Evolutionary conservation across 257 asterid species (phyloP).

Genomic region (Jasminum sambac): DNA sequence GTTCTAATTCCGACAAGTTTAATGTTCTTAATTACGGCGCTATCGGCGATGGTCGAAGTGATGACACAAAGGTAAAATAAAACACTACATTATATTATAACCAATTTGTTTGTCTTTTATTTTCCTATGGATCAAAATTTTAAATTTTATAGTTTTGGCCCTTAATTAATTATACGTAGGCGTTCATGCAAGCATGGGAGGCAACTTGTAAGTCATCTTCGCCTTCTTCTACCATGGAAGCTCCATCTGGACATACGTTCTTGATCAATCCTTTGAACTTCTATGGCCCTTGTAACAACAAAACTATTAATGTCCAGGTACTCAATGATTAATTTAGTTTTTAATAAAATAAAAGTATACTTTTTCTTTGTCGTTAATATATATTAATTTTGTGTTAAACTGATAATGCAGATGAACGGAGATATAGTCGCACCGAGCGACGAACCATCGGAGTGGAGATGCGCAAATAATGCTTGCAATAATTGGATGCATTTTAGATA

Average conservation of each 20-base stretch:
- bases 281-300: constrained; percentile 41
- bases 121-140: background rate
- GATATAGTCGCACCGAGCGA: constrained; percentile 34
- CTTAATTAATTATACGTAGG: constrained; percentile 31
- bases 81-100: background rate
- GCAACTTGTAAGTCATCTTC: constrained; percentile 28
- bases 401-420: constrained; percentile 39
- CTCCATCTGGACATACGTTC: constrained; percentile 38
- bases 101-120: too few relatives aligned
- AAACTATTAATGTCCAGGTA: constrained; percentile 26
- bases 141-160: background rate
- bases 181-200: constrained; percentile 44
- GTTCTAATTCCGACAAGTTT: background rate
- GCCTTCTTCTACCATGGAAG: constrained; percentile 27
- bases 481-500: constrained; percentile 33
- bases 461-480: constrained; percentile 20
- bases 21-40: constrained; percentile 45
- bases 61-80: constrained; percentile 35
- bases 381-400: background rate
- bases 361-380: background rate
- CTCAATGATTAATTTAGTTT: too few relatives aligned
- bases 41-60: constrained; percentile 31
- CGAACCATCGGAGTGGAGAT: constrained; percentile 37
- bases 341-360: too few relatives aligned
- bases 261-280: constrained; percentile 31